phyloP scores from a whole-genome alignment of 1,139 yeast species.

The Pichia sp. region DNA sequence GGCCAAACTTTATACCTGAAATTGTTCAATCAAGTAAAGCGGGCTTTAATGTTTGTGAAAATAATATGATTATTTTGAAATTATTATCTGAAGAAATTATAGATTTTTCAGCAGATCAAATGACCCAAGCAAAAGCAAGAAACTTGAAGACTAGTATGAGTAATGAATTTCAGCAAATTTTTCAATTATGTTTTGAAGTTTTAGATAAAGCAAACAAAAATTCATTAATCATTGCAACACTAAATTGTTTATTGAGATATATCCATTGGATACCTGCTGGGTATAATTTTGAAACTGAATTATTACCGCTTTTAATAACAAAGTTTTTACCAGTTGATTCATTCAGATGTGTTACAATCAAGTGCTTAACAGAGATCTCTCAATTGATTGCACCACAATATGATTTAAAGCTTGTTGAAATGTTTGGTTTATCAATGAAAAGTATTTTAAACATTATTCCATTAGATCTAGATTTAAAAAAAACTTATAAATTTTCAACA shows the following conservation, averaged over 20 bases:
- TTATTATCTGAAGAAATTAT: constrained; percentile 91
- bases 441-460: constrained; percentile 71
- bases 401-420: constrained; percentile 60
- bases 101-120: constrained; percentile 88
- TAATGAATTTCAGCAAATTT: constrained; percentile 87
- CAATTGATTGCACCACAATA: constrained; percentile 55
- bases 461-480: constrained; percentile 61
- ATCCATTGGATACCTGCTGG: constrained; percentile 92
- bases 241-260: constrained; percentile 76
- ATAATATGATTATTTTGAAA: constrained; percentile 88
- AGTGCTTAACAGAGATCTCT: constrained; percentile 89
- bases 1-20: constrained; percentile 97
- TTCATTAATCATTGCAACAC: constrained; percentile 75
- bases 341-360: constrained; percentile 77
- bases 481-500: constrained; percentile 67
- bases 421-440: constrained; percentile 71
- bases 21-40: constrained; percentile 78
- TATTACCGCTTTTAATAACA: constrained; percentile 62
- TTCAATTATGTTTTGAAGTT: constrained; percentile 87
- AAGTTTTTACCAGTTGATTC: constrained; percentile 75
- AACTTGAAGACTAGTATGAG: constrained; percentile 77
- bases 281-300: constrained; percentile 81
- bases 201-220: constrained; percentile 82
- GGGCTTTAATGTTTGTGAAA: constrained; percentile 90
- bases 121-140: constrained; percentile 92